phyloP scores from a whole-genome alignment of 257 asterid genomes.

The Lithospermum erythrorhizon region DNA sequence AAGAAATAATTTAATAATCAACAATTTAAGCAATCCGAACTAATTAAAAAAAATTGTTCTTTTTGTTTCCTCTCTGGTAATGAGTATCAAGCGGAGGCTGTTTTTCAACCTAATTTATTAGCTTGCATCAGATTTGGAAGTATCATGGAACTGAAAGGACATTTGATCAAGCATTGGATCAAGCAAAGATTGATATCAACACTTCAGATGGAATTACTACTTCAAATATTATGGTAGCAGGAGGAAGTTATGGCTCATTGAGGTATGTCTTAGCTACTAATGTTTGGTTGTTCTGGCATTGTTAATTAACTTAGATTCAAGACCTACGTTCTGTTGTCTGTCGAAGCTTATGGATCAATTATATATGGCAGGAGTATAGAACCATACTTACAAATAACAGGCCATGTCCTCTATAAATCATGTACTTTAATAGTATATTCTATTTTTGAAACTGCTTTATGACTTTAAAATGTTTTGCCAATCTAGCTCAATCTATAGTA shows the following conservation, averaged over 20 bases:
- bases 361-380: neutral
- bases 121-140: slow-evolving; percentile 47
- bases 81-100: neutral
- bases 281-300: neutral
- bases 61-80: no score
- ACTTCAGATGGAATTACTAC: slow-evolving; percentile 35
- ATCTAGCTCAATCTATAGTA: slow-evolving; percentile 12
- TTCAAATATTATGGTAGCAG: slow-evolving; percentile 50
- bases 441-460: neutral
- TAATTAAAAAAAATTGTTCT: neutral
- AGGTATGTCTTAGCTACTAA: slow-evolving; percentile 31
- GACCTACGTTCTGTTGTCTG: neutral
- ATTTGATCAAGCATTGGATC: slow-evolving; percentile 51
- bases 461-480: neutral
- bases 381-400: neutral
- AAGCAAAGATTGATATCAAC: slow-evolving; percentile 35
- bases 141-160: slow-evolving; percentile 38
- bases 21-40: no score
- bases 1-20: neutral
- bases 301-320: neutral
- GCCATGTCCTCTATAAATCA: neutral
- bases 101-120: neutral
- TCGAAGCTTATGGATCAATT: neutral
- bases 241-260: slow-evolving; percentile 39
- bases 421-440: neutral